Evolutionary conservation across 495 filamentous ascomycete genomes (phyloP).

Genomic region (Clavariopsis aquatica): DNA sequence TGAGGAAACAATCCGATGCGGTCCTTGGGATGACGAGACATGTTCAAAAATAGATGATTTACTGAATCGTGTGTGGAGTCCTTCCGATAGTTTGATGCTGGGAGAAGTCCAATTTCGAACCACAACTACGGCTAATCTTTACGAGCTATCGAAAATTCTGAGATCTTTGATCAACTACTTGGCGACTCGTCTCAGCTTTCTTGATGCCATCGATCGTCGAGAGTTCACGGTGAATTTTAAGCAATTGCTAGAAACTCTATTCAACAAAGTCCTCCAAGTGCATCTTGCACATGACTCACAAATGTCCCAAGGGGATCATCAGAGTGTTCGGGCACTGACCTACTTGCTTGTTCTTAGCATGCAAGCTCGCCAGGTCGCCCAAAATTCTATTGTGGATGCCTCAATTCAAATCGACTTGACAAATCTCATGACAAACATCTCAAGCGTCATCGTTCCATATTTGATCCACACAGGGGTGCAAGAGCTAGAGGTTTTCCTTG

Average conservation of each 20-base stretch:
- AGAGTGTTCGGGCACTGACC: conserved; percentile 17
- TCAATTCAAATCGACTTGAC: neutral
- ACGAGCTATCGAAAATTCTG: conserved; percentile 21
- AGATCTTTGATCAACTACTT: conserved; percentile 52
- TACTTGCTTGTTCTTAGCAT: conserved; percentile 37
- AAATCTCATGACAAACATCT: conserved; percentile 15
- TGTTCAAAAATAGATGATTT: conserved; percentile 17
- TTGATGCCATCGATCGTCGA: conserved; percentile 50
- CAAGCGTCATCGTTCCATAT: conserved; percentile 18
- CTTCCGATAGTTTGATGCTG: neutral
- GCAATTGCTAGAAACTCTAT: conserved; percentile 14
- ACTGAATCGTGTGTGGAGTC: conserved; percentile 8
- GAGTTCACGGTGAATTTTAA: conserved; percentile 34
- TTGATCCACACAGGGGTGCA: conserved; percentile 22
- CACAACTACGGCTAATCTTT: neutral
- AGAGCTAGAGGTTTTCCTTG: conserved; percentile 60
- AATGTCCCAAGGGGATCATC: neutral
- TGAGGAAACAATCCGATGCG: conserved; percentile 30
- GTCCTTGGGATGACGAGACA: conserved; percentile 44
- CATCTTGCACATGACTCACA: neutral
- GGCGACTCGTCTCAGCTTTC: conserved; percentile 54
- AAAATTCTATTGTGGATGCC: conserved; percentile 30
- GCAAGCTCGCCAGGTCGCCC: conserved; percentile 32
- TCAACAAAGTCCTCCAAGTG: neutral
- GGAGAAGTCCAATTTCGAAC: neutral